Evolutionary conservation across 495 filamentous ascomycete species (phyloP).

Genomic region (Tetracladium marchalianum): DNA sequence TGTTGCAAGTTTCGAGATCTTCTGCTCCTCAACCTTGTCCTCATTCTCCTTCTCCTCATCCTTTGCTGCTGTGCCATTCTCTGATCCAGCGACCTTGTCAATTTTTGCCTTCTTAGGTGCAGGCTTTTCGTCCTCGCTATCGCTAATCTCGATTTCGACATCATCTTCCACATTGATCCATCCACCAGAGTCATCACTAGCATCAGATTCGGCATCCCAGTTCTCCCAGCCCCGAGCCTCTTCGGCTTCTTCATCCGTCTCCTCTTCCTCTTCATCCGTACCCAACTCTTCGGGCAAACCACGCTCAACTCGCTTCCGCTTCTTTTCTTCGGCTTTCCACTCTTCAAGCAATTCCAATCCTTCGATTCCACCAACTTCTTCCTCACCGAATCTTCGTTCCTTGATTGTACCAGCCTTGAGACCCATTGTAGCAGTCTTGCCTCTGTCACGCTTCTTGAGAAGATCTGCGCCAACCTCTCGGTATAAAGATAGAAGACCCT

Average conservation of each 20-base stretch:
- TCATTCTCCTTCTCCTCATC: conserved; percentile 28
- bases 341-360: conserved; percentile 84
- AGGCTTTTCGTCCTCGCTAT: conserved; percentile 58
- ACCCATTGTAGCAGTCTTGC: conserved; percentile 85
- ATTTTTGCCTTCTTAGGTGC: conserved; percentile 51
- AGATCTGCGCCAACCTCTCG: conserved; percentile 83
- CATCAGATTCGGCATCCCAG: conserved; percentile 77
- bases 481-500: conserved; percentile 81
- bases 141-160: conserved; percentile 66
- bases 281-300: conserved; percentile 46
- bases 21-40: conserved; percentile 16
- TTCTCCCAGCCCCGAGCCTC: conserved; percentile 65
- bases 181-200: conserved; percentile 67
- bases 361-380: conserved; percentile 74
- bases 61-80: conserved; percentile 6
- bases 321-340: conserved; percentile 86
- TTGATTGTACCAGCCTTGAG: conserved; percentile 59
- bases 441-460: conserved; percentile 81
- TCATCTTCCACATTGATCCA: conserved; percentile 91
- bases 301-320: conserved; percentile 56
- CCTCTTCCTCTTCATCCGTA: conserved; percentile 44
- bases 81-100: conserved; percentile 14
- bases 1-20: conserved; percentile 63
- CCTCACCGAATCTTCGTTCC: conserved; percentile 68
- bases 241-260: conserved; percentile 38